Base-by-base conservation (phyloP, 73 alveolate genomes). In the Paramecium octaurelia region DNA sequence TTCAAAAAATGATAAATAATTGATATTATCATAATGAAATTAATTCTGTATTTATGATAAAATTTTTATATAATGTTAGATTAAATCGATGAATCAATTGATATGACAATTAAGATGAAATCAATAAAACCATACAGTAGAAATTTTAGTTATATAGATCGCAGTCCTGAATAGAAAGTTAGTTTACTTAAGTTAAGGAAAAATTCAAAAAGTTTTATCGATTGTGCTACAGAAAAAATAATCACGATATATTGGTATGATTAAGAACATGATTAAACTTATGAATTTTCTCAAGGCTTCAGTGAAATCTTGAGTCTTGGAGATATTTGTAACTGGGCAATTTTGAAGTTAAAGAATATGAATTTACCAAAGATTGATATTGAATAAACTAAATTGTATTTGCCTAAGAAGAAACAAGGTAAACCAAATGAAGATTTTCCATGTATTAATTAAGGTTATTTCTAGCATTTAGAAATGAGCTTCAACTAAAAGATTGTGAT, bases 401-500 rank as follows among this genome's bases (percentile, higher is more conserved):
- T 64, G 31, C 84, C 84, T 14, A 64, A 64, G 18, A 75, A 75
- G 59, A 75, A 75, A 34, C 18, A 42, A 38, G 88, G 88, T 10
- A 75, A 75, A 75, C 88, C 88, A 12, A 75, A 75, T 75, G 88
- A 75, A 75, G 88, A 75, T 38, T 75, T 75, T 75, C 88, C 88
- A 75, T 21, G 88, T 75, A 75, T 29, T 9, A 11, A 11, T 64
- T 34, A 23, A 12, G 1, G 5, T 23, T n/a, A 29, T n/a, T 35
- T 73, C n/a, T 38, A 75, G 88, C 68, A 38, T 75, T 75, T 27
- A 42, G 60, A 16, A 38, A 38, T 38, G 60, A 75, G 20, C 38
- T 75, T 12, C 18, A 38, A 75, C 29, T 75, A 38, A 35, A 42
- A 36, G 88, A 75, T 23, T 38, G 68, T 42, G 88, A 75, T 36